Evolutionary conservation across 306 rosid species (phyloP), one percentile per base, ranked within the genome.

Genomic region (Oemleria cerasiformis): DNA sequence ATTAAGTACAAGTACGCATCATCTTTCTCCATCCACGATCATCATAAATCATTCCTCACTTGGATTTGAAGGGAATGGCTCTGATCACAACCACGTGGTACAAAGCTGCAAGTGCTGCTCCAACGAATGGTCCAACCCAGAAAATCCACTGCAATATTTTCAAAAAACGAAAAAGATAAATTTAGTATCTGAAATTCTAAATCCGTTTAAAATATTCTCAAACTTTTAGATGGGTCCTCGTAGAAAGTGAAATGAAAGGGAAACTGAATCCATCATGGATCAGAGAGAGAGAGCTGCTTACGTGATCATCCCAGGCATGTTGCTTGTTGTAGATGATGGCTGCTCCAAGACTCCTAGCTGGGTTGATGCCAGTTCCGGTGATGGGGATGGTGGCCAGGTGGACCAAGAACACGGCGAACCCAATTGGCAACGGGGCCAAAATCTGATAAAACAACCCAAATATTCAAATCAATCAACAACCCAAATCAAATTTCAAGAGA

Each of bases 351-450:
- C 89, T 85, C 30, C 87, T 71, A 1, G 89, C 89, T 4, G 89
- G 89, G 81, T 85, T 85, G 42, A 85, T 85, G 9, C 89, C 87
- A 54, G 89, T 85, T 67, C 89, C 87, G 39, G 89, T 82, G 36
- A 85, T 75, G 41, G 90, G 90, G 34, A 85, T 85, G 50, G 90
- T 85, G 4, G 90, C 90, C 75, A 85, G 72, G 81, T 85, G 90
- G 15, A 85, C 90, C 83, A 85, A 77, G 72, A 85, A 85, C 36
- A 85, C 90, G 9, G 87, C 90, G 58, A 92, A 92, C 78, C 98
- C 98, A 78, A 92, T 92, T 16, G 98, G 98, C 77, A 92, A 67
- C 6, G 96, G 98, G 5, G 98, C 98, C 88, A 92, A 88, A 78
- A 88, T 83, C 98, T 92, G 76, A 9, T 2, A 4, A 54, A 1